Conservation (phyloP, 1,284 basidiomycete genomes). For the Spongispora temasekensis region DNA sequence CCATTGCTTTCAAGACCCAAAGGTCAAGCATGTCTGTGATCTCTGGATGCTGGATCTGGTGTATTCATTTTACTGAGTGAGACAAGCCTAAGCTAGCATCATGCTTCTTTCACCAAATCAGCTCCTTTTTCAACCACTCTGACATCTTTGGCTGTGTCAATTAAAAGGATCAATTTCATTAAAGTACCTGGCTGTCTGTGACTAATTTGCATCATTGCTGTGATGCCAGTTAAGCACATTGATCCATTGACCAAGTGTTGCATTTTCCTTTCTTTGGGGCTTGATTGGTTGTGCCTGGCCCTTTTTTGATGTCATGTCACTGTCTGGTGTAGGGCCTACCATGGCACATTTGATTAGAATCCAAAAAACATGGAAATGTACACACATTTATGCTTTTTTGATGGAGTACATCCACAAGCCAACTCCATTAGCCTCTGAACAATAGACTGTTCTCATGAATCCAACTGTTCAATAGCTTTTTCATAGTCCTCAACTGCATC, state of each 20-base stretch:
- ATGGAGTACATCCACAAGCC: background rate
- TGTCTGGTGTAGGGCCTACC: background rate
- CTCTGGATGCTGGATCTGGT: no score
- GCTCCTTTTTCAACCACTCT: background rate
- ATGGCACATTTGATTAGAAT: background rate
- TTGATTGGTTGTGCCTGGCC: background rate
- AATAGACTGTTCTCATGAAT: background rate
- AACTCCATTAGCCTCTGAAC: background rate
- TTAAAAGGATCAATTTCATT: background rate
- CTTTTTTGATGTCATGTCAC: no score
- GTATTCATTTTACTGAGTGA: background rate
- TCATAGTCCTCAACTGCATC: background rate
- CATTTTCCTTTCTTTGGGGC: background rate
- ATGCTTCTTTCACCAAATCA: background rate
- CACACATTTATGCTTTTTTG: background rate
- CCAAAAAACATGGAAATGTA: background rate
- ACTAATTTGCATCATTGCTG: background rate
- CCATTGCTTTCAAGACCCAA: no score
- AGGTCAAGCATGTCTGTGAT: no score
- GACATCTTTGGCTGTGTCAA: background rate
- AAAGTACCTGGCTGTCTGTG: background rate
- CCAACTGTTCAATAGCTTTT: background rate
- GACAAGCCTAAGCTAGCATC: background rate
- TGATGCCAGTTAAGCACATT: background rate
- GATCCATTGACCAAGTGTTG: background rate